These are phyloP conservation scores for Grosmannia clavigera DNA, from an alignment of 2,329 filamentous ascomycete genomes.

Conservation along the genomic window DNA sequence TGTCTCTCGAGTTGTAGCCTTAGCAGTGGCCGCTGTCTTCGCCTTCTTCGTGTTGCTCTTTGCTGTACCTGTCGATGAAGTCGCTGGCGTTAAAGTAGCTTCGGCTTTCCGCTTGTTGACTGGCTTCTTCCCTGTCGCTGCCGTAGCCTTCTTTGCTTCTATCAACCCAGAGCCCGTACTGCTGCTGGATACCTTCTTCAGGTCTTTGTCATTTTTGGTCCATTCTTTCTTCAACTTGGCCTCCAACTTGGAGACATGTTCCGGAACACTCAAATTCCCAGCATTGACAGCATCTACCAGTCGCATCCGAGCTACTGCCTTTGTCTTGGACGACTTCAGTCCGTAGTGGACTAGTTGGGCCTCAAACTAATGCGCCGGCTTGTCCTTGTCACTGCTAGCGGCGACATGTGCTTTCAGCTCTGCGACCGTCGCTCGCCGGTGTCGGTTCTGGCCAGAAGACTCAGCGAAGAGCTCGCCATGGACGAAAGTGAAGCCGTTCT, in stretches of 20 bases:
- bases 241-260: conserved; percentile 36
- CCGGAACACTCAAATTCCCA: conserved; percentile 35
- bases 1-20: background rate
- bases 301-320: conserved; percentile 45
- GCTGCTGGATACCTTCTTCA: background rate
- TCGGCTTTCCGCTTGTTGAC: background rate
- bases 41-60: conserved; percentile 1
- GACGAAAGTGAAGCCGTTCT: conserved; percentile 4
- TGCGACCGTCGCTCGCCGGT: conserved; percentile 29
- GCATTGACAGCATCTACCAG: conserved; percentile 43
- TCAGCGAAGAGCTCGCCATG: conserved; percentile 30
- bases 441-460: conserved; percentile 28
- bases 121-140: background rate
- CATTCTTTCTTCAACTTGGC: conserved; percentile 45
- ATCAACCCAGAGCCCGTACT: background rate
- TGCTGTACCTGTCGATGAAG: background rate
- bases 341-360: conserved; percentile 53
- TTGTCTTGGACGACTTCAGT: conserved; percentile 41
- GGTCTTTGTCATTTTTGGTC: conserved; percentile 10
- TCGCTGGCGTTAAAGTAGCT: background rate
- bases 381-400: conserved; percentile 27
- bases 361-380: conserved; percentile 48
- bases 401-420: conserved; percentile 35
- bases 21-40: background rate
- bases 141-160: background rate